Base-by-base conservation (phyloP, 2,329 filamentous ascomycete genomes). In the Cladosporium cucumerinum region DNA sequence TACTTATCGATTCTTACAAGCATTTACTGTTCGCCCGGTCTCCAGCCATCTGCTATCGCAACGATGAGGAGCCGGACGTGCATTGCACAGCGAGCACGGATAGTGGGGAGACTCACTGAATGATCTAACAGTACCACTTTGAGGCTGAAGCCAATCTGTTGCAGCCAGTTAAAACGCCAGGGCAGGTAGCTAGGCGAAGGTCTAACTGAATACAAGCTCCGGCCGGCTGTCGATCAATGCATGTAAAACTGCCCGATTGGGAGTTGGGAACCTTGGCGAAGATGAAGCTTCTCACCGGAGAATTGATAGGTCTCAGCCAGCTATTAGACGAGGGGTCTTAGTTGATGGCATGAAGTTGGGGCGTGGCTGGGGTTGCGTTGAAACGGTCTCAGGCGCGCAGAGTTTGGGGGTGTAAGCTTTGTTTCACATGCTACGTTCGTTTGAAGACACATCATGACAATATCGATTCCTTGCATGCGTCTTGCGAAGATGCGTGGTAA, bases 41-140 rank as follows among this genome's bases (percentile, higher is more conserved):
- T n/a, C 25, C 58, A 48, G 39, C 39, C 39, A 28, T 54, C 26
- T 32, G 51, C 26, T 54, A 55, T 62, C 60, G 60, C 60, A 62
- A 62, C 60, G 46, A 30, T 46, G 60, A 62, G 60, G 60, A 62
- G 60, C 60, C 60, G 60, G 49, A 62, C 25, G 25, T 55, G 49
- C 60, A 62, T n/a, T 34, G 32, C 12, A 34, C 49, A 49, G 59
- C 32, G 28, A 62, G 32, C 4, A 32, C 49, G 60, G 60, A 36
- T 54, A 62, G 34, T 49, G 60, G 60, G 36, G 49, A 39, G 55
- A 18, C 26, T 46, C 34, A 26, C 54, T 43, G 6, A 2, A 39
- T 16, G 32, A 30, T 46, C 12, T 30, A 25, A 28, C 34, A 46
- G n/a, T 46, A 46, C 39, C 39, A 12, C 49, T 52, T 28, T 18